A percentile compares a stretch with the other conserved stretches of the same genome.
Evolutionary conservation across 306 rosid genomes (phyloP).

Genomic region (Trifolium repens): DNA sequence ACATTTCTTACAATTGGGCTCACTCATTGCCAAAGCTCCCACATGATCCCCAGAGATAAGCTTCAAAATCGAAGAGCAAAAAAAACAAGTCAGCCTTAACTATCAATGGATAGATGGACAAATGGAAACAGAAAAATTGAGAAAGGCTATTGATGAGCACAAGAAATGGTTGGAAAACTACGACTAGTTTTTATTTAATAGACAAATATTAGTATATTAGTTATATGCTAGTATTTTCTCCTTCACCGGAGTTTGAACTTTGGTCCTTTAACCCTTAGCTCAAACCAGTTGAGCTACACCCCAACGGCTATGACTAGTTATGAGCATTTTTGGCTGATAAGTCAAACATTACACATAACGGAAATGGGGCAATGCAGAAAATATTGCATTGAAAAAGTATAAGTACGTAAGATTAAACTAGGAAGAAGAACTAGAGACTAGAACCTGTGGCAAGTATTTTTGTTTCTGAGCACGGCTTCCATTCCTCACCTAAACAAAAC

Average conservation of each 20-base stretch:
- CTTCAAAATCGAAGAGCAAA: slow-evolving; percentile 48
- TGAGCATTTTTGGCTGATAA: slow-evolving; percentile 29
- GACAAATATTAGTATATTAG: too few species aligned
- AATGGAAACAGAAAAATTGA: background rate
- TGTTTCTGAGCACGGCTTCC: slow-evolving; percentile 75
- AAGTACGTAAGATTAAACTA: slow-evolving; percentile 27
- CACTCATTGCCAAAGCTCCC: slow-evolving; percentile 99
- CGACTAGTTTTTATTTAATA: background rate
- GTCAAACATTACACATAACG: slow-evolving; percentile 26
- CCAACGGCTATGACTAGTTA: background rate
- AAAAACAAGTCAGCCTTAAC: slow-evolving; percentile 36
- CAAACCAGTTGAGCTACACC: background rate
- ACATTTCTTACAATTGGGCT: slow-evolving; percentile 78
- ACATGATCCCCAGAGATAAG: slow-evolving; percentile 95
- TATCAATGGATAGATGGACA: background rate
- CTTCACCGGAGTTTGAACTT: too few species aligned
- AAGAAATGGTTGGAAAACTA: slow-evolving; percentile 1
- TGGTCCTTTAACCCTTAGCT: background rate
- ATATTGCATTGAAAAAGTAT: slow-evolving; percentile 15
- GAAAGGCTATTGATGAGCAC: slow-evolving; percentile 16
- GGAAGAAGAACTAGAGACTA: slow-evolving; percentile 28
- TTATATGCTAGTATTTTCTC: too few species aligned
- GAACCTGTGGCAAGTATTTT: slow-evolving; percentile 92
- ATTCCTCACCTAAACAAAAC: slow-evolving; percentile 77
- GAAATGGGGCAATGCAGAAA: slow-evolving; percentile 31